Conservation (phyloP, 2,329 filamentous ascomycete species). For the Nectriaceae sp. region DNA sequence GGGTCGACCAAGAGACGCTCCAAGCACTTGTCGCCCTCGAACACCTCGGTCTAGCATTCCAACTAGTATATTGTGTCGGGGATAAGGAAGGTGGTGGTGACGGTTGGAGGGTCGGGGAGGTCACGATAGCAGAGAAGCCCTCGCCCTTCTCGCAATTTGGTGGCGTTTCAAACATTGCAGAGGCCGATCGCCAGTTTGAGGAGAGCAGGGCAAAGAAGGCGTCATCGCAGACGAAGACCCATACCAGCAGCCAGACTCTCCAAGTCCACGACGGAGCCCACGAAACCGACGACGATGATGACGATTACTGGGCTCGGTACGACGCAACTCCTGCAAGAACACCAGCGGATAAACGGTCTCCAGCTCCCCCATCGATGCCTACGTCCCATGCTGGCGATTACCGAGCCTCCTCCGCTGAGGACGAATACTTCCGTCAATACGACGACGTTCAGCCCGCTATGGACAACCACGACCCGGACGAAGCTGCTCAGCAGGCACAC, state of each 20-base stretch:
- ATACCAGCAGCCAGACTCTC: conserved; percentile 8
- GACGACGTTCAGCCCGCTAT: conserved; percentile 77
- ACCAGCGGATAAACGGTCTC: conserved; percentile 62
- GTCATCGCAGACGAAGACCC: conserved; percentile 12
- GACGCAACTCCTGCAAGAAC: conserved; percentile 69
- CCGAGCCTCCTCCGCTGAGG: conserved; percentile 51
- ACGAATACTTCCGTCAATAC: conserved; percentile 77
- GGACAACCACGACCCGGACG: conserved; percentile 80
- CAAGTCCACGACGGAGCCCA: conserved; percentile 19
- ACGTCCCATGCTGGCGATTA: conserved; percentile 26
- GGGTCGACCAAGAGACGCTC: conserved; percentile 75
- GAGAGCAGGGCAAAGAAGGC: conserved; percentile 32
- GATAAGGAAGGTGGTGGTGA: conserved; percentile 62
- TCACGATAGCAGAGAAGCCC: conserved; percentile 60
- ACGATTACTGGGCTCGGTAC: conserved; percentile 80
- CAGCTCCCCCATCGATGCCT: conserved; percentile 51
- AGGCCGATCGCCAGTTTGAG: conserved; percentile 61
- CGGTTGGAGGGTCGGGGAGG: conserved; percentile 74
- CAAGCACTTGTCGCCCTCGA: conserved; percentile 65
- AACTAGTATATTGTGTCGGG: conserved; percentile 69
- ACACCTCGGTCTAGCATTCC: conserved; percentile 64
- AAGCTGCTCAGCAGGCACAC: conserved; percentile 48
- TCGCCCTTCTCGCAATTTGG: conserved; percentile 57
- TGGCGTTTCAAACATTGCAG: conserved; percentile 52
- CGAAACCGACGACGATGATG: conserved; percentile 68